Percentiles rank a stretch among this genome's conserved stretches.
These are phyloP conservation scores for Pistacia vera DNA, from an alignment of 345 rosid genomes.

Conservation along the genomic window DNA sequence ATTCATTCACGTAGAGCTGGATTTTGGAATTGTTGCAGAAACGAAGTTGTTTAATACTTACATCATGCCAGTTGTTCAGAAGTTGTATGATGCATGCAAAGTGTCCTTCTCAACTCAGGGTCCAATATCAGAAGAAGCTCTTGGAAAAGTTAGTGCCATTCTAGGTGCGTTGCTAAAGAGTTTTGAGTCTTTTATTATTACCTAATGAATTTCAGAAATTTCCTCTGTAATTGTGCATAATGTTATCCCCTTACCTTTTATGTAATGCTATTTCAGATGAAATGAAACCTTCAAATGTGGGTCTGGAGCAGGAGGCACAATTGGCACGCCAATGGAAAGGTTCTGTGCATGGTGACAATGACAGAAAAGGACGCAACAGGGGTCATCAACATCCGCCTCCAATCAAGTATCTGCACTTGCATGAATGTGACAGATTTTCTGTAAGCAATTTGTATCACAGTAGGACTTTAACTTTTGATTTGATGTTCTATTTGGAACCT, in stretches of 20 bases:
- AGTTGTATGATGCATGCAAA: constrained; percentile 38
- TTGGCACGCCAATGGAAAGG: constrained; percentile 66
- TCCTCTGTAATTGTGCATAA: not conserved
- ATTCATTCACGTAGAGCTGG: not conserved
- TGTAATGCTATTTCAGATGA: constrained; percentile 45
- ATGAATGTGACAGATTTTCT: constrained; percentile 91
- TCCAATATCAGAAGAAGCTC: constrained; percentile 40
- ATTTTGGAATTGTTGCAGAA: too few relatives aligned
- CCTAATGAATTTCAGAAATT: not conserved
- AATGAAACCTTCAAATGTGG: constrained; percentile 91
- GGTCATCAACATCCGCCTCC: constrained; percentile 57
- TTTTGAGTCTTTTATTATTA: not conserved
- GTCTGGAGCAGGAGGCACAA: constrained; percentile 93
- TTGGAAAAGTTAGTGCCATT: constrained; percentile 31
- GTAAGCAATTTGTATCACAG: constrained; percentile 47
- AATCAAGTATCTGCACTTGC: constrained; percentile 83
- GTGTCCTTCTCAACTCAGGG: constrained; percentile 40
- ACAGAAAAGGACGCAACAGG: constrained; percentile 57
- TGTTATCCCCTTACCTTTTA: not conserved
- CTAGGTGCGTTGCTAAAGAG: constrained; percentile 25
- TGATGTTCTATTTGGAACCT: not conserved
- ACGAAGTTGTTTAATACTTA: not conserved
- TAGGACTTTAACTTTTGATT: not conserved
- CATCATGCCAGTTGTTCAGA: constrained; percentile 30
- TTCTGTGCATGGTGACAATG: constrained; percentile 34